These are phyloP conservation scores for Aspergillus terreus DNA, from an alignment of 2,329 filamentous ascomycete genomes.

Conservation along the genomic window DNA sequence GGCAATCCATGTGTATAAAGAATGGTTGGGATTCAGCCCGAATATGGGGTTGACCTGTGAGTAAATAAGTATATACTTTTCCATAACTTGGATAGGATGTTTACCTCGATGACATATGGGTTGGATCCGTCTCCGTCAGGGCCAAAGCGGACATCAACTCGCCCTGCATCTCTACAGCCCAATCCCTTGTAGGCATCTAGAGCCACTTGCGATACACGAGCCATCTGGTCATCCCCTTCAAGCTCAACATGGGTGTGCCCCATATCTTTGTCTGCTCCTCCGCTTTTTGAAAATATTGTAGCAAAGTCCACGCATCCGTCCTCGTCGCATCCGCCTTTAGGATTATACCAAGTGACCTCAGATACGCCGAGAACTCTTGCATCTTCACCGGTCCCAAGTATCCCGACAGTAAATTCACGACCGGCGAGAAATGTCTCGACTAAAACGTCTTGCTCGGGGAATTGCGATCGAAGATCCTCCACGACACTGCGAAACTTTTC, in stretches of 20 bases:
- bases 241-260: slow-evolving; percentile 2
- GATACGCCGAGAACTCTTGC: slow-evolving; percentile 14
- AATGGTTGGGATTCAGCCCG: slow-evolving; percentile 10
- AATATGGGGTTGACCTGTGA: slow-evolving; percentile 12
- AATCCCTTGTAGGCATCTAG: slow-evolving; percentile 11
- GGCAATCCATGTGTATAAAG: slow-evolving; percentile 5
- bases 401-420: slow-evolving; percentile 22
- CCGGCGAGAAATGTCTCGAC: slow-evolving; percentile 21
- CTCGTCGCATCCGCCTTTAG: not conserved
- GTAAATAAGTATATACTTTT: too few relatives aligned
- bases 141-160: slow-evolving; percentile 15
- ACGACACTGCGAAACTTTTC: slow-evolving; percentile 9
- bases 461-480: slow-evolving; percentile 11
- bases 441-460: slow-evolving; percentile 12
- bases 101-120: slow-evolving; percentile 13
- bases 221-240: slow-evolving; percentile 7
- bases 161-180: slow-evolving; percentile 13
- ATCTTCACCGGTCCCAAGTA: slow-evolving; percentile 15
- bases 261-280: slow-evolving; percentile 3
- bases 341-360: slow-evolving; percentile 12
- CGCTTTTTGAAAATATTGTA: slow-evolving; percentile 6
- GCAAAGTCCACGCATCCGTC: slow-evolving; percentile 4
- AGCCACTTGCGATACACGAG: slow-evolving; percentile 7
- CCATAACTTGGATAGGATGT: not conserved
- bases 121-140: not conserved